A percentile compares a stretch with the other conserved stretches of the same genome.
Evolutionary conservation across 202 grass and related monocot species (phyloP).

Genomic region (Zizania palustris): DNA sequence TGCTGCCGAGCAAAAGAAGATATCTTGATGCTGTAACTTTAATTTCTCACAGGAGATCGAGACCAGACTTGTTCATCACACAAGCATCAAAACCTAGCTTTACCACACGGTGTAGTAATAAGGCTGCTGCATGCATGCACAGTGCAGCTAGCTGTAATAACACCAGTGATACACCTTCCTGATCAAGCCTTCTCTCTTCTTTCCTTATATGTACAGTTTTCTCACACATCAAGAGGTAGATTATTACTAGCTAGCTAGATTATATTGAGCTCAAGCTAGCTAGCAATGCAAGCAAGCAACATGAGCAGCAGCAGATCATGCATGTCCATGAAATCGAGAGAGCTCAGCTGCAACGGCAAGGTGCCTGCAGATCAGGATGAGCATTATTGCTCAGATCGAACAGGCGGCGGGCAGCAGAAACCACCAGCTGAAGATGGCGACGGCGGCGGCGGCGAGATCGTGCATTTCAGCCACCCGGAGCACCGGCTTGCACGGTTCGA

Average conservation of each 20-base stretch:
- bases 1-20: constrained; percentile 36
- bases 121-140: too few relatives aligned
- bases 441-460: constrained; percentile 34
- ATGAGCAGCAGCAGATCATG: constrained; percentile 41
- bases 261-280: too few relatives aligned
- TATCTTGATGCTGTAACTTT: constrained; percentile 57
- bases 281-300: too few relatives aligned
- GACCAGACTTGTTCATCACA: constrained; percentile 46
- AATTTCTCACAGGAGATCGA: constrained; percentile 41
- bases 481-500: constrained; percentile 63
- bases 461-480: constrained; percentile 86
- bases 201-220: constrained; percentile 19
- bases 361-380: constrained; percentile 2
- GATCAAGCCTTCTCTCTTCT: constrained; percentile 12
- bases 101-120: constrained; percentile 31
- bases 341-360: constrained; percentile 40
- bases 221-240: neutral
- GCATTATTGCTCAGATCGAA: neutral
- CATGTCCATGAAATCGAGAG: constrained; percentile 47
- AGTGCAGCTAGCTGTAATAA: neutral
- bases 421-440: neutral
- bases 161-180: constrained; percentile 4
- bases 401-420: neutral
- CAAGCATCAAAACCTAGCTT: constrained; percentile 67
- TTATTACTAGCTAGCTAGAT: too few relatives aligned